Evolutionary conservation across 1,284 basidiomycete genomes (phyloP).

Genomic region (Ceratobasidium sp.): DNA sequence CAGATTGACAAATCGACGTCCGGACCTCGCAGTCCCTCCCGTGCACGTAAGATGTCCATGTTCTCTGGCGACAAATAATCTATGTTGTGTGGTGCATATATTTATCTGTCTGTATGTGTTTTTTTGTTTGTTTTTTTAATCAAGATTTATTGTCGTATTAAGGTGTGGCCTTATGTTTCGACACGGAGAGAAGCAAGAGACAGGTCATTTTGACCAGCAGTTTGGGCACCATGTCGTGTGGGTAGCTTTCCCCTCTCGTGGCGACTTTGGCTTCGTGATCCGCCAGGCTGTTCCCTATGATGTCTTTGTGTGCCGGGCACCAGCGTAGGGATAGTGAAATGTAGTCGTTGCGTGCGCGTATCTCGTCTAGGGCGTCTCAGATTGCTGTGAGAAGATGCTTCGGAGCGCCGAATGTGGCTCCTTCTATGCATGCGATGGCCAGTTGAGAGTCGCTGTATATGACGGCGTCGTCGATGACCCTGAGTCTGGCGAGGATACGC

Average conservation of each 20-base stretch:
- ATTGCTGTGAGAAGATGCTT: not conserved
- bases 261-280: conserved; percentile 30
- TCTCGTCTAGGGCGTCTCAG: not conserved
- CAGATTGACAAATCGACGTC: too few relatives aligned
- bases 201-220: not conserved
- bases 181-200: too few relatives aligned
- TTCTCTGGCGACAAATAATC: too few relatives aligned
- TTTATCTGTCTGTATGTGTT: too few relatives aligned
- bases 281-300: conserved; percentile 40
- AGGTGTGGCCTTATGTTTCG: too few relatives aligned
- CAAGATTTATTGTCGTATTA: too few relatives aligned
- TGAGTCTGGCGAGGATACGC: not conserved
- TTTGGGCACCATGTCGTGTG: not conserved
- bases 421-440: not conserved
- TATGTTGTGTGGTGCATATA: too few relatives aligned
- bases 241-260: conserved; percentile 4
- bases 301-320: conserved; percentile 42
- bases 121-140: too few relatives aligned
- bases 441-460: not conserved
- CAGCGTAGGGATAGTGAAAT: not conserved
- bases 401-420: not conserved
- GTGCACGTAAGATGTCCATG: too few relatives aligned
- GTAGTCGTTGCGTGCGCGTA: not conserved
- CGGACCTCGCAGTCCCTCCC: too few relatives aligned
- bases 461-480: not conserved